These are phyloP conservation scores for Solanum hybrid DNA, from an alignment of 305 asterid genomes.

Conservation along the genomic window DNA sequence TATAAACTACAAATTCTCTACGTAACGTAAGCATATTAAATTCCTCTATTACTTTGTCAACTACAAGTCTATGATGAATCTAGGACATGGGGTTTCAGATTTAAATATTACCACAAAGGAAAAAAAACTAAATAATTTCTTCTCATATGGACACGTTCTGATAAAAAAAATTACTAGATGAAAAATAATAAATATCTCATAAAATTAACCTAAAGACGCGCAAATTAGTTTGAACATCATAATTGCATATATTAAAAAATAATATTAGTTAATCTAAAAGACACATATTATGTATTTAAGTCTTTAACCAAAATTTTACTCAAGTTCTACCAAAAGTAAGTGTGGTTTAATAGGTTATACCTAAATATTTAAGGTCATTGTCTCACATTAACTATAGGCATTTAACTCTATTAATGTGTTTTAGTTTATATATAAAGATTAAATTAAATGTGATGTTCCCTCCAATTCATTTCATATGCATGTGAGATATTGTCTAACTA, in stretches of 20 bases:
- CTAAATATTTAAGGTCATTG: neutral
- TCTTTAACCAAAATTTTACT: neutral
- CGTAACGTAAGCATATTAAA: neutral
- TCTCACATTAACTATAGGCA: neutral
- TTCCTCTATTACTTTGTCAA: neutral
- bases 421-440: neutral
- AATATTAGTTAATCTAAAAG: too few relatives aligned
- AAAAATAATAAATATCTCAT: neutral
- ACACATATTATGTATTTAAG: neutral
- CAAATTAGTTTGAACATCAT: neutral
- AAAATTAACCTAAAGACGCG: fast-evolving
- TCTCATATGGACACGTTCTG: neutral
- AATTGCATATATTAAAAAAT: too few relatives aligned
- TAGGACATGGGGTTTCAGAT: neutral
- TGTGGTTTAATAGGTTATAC: neutral
- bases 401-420: neutral
- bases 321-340: neutral
- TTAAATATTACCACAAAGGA: neutral
- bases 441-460: neutral
- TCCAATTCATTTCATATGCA: neutral
- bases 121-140: neutral
- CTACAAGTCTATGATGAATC: neutral
- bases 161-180: fast-evolving
- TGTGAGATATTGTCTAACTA: neutral
- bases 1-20: neutral